Evolutionary conservation across 2,329 filamentous ascomycete genomes (phyloP), one percentile per base, ranked within the genome.

Genomic region (Lecanoromycetidae sp.): DNA sequence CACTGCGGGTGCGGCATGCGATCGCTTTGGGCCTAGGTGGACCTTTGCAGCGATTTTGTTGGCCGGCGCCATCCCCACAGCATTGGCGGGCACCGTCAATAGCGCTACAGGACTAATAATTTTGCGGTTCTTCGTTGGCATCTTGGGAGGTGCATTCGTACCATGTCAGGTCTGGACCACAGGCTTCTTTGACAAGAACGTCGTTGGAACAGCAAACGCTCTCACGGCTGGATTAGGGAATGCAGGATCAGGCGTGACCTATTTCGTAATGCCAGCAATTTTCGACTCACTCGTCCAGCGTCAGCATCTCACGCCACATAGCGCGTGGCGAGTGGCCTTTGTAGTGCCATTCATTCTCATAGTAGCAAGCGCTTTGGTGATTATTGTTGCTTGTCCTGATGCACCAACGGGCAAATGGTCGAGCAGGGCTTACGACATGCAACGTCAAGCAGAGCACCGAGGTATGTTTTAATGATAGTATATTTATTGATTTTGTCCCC

Each of bases 131-230:
- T 88, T 88, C 65, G 77, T 88, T 53, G 84, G 84, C 50, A 81
- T 90, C 34, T 74, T 90, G 0, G 84, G 84, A 29, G 82, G 80
- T 2, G 76, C 77, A 1, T 88, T 90, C 57, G 84, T 90, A 0
- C 84, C 84, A 13, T 94, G 87, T 62, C 87, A 93, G 61, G 88
- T 94, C 4, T 94, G 87, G 86, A 84, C 82, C 8, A 94, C 87
- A 0, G 85, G 81, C 0, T 94, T 94, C 70, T 94, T 87, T 61
- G 87, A 95, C 67, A 91, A 87, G 69, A 91, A 88, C 58, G 74
- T 94, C 20, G 83, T 94, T n/a, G 88, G 88, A 38, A 87, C 85
- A 4, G 85, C 87, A 51, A 95, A 94, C 59, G 83, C 85, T 3
- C 66, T 94, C 13, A 81, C 87, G 1, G 88, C 80, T 33, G 88